Evolutionary conservation across 495 filamentous ascomycete genomes (phyloP), one percentile per base, ranked within the genome.

Genomic region (Aspergillus ostianus): DNA sequence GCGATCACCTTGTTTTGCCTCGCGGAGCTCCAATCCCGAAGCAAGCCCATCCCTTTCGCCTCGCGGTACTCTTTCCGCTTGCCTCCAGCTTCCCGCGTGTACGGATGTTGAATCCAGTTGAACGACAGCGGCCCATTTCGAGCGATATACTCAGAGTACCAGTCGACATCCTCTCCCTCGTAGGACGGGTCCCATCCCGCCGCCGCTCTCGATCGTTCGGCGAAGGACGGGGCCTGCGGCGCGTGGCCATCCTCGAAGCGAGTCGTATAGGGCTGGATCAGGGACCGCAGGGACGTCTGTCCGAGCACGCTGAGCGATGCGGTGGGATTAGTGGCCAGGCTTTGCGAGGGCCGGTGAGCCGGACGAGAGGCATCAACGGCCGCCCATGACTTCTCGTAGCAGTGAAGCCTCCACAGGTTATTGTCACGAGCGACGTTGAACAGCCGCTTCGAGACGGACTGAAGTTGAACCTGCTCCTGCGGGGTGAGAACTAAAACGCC

Each of bases 121-220:
- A 90, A 73, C 6, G 80, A 82, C 29, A 92, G 81, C 0, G 90
- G 87, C 0, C 84, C 91, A 75, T 94, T 82, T 21, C 92, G 81
- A 26, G 91, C 90, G 61, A 93, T 88, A 70, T 90, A 97, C 72
- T 97, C 92, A 53, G 87, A 84, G 64, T 95, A 97, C 87, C 90
- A 97, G 53, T 90, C 83, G 15, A 90, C 77, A 57, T 78, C 67
- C 60, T 79, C 76, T 13, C 76, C 73, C 15, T 87, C 85, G 58
- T 88, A 88, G 5, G 84, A 83, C 2, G 90, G 90, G 61, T 97
- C 91, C 92, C 92, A 96, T 61, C 88, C 90, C 6, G 85, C 86
- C 53, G 89, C 82, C 60, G 75, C 84, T 73, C 79, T 82, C 67
- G 67, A 72, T 56, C 78, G 76, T 58, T 77, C 73, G 10, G 64